These are phyloP conservation scores for Eimeria falciformis DNA, from an alignment of 169 alveolate genomes.

Conservation along the genomic window DNA sequence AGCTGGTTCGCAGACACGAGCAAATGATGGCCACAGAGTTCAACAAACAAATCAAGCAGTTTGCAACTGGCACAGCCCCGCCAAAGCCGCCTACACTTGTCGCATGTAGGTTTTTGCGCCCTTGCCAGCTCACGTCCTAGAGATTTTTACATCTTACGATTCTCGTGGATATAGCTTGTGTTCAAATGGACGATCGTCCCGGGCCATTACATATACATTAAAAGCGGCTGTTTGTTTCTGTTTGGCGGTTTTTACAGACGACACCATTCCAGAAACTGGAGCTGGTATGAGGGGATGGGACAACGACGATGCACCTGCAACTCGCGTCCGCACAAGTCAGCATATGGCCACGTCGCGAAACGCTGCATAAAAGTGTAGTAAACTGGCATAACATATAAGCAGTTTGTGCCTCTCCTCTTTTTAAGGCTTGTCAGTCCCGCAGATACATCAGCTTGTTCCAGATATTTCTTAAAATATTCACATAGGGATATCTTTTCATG, in stretches of 20 bases:
- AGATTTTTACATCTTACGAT: neutral
- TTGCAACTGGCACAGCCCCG: conserved; percentile 70
- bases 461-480: too few relatives aligned
- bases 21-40: conserved; percentile 75
- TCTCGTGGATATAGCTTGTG: too few relatives aligned
- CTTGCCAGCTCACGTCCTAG: neutral
- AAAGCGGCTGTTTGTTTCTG: neutral
- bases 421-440: too few relatives aligned
- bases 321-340: conserved; percentile 61
- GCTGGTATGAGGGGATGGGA: conserved; percentile 51
- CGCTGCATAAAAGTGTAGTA: neutral
- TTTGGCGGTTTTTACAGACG: neutral
- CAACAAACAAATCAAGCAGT: conserved; percentile 69
- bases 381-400: too few relatives aligned
- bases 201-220: too few relatives aligned
- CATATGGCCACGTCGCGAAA: neutral
- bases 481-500: too few relatives aligned
- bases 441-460: too few relatives aligned
- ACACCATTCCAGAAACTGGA: conserved; percentile 37
- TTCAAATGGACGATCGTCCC: too few relatives aligned
- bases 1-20: conserved; percentile 75
- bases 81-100: conserved; percentile 71
- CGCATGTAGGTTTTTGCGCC: conserved; percentile 10
- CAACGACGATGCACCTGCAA: conserved; percentile 43
- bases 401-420: too few relatives aligned